Conservation (phyloP, 805 yeast species). For the Wickerhamomyces kurtzmanii region DNA sequence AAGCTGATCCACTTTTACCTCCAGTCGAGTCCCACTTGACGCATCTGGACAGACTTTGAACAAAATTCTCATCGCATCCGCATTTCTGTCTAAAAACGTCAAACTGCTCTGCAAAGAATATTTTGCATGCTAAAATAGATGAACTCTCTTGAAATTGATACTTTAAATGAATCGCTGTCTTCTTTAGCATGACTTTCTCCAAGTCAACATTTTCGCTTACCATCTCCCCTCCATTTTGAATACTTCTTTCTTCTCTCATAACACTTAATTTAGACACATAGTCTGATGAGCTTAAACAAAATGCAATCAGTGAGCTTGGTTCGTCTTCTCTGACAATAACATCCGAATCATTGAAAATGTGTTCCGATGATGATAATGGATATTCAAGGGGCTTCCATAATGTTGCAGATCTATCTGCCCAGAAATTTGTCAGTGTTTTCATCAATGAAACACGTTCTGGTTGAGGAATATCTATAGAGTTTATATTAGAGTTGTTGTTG, state of each 20-base stretch:
- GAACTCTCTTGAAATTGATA: constrained; percentile 86
- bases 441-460: constrained; percentile 71
- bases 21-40: constrained; percentile 94
- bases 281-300: constrained; percentile 80
- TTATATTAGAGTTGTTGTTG: too few species aligned
- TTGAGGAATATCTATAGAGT: constrained; percentile 25
- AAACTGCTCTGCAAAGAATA: constrained; percentile 92
- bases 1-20: constrained; percentile 94
- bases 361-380: constrained; percentile 73
- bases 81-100: constrained; percentile 87
- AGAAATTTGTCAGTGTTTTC: constrained; percentile 78
- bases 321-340: constrained; percentile 94
- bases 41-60: constrained; percentile 88
- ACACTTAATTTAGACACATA: constrained; percentile 53
- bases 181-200: constrained; percentile 67
- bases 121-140: constrained; percentile 81
- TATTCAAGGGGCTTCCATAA: constrained; percentile 89
- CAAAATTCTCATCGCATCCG: constrained; percentile 62
- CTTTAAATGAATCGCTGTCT: constrained; percentile 81
- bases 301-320: constrained; percentile 90
- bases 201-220: constrained; percentile 16
- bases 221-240: constrained; percentile 1
- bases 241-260: constrained; percentile 7
- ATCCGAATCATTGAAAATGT: constrained; percentile 86
- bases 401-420: constrained; percentile 96